Percentiles rank a stretch among this genome's conserved stretches.
These are phyloP conservation scores for Solanum tacnaense DNA, from an alignment of 257 asterid species.

Conservation along the genomic window DNA sequence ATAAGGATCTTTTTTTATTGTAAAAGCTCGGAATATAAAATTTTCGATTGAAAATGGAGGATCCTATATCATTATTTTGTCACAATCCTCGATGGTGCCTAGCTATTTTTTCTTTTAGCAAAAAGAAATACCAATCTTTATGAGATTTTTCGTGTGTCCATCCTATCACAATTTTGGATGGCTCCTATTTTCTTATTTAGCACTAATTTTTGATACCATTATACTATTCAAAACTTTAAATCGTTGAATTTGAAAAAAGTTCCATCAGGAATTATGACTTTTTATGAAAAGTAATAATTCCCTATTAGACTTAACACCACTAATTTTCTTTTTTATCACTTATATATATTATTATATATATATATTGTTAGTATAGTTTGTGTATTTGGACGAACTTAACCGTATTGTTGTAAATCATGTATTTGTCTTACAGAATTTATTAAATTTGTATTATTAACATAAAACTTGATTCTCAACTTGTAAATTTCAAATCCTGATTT, in stretches of 20 bases:
- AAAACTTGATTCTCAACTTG: too few species aligned
- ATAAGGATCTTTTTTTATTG: background rate
- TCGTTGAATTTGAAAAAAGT: background rate
- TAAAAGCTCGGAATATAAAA: rapidly evolving
- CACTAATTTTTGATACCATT: background rate
- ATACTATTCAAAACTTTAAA: background rate
- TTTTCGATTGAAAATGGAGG: background rate
- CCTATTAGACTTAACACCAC: background rate
- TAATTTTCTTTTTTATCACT: background rate
- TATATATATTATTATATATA: too few species aligned
- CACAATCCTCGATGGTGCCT: background rate
- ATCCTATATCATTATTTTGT: background rate
- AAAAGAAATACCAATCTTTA: too few species aligned
- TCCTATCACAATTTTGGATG: background rate
- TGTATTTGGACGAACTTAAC: too few species aligned
- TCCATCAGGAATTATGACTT: background rate
- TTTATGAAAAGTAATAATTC: background rate
- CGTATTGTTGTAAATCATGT: too few species aligned
- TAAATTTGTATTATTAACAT: too few species aligned
- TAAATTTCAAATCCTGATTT: too few species aligned
- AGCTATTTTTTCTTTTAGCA: background rate
- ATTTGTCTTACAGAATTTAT: too few species aligned
- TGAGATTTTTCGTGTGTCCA: background rate
- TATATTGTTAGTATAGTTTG: too few species aligned
- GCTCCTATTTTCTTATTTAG: background rate